Conservation (phyloP, 495 filamentous ascomycete genomes). For the Sporormia fimetaria region DNA sequence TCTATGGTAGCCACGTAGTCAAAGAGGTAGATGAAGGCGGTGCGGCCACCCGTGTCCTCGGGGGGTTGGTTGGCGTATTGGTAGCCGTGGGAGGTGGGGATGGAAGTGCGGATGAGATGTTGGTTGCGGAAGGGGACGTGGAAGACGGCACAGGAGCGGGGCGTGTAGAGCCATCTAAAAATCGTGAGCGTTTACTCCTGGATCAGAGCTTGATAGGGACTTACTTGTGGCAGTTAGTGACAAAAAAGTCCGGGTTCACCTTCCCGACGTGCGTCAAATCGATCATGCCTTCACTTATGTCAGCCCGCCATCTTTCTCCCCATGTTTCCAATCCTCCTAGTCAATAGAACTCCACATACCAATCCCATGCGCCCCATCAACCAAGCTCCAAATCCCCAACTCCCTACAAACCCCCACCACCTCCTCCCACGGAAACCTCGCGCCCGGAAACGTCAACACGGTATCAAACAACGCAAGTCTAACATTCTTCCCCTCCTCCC, state of each 20-base stretch:
- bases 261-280: conserved; percentile 47
- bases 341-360: conserved; percentile 63
- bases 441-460: conserved; percentile 59
- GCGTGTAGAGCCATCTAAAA: conserved; percentile 64
- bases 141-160: conserved; percentile 64
- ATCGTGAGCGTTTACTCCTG: background rate
- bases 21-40: conserved; percentile 55
- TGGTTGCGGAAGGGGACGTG: conserved; percentile 67
- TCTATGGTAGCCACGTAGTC: conserved; percentile 67
- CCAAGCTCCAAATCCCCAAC: conserved; percentile 46
- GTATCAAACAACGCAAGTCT: conserved; percentile 63
- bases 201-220: conserved; percentile 2
- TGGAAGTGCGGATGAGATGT: conserved; percentile 52
- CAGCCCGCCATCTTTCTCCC: too few relatives aligned
- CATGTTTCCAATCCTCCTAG: too few relatives aligned
- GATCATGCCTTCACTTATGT: too few relatives aligned
- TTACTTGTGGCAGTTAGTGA: conserved; percentile 72
- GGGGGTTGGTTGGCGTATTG: conserved; percentile 29
- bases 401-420: conserved; percentile 49
- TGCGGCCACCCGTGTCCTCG: conserved; percentile 48
- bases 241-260: conserved; percentile 66
- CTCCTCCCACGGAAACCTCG: conserved; percentile 63
- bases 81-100: conserved; percentile 59
- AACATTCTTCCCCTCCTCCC: conserved; percentile 22
- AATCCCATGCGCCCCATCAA: conserved; percentile 72